These are phyloP conservation scores for Przewalskia tangutica DNA, from an alignment of 257 asterid species.

Conservation along the genomic window DNA sequence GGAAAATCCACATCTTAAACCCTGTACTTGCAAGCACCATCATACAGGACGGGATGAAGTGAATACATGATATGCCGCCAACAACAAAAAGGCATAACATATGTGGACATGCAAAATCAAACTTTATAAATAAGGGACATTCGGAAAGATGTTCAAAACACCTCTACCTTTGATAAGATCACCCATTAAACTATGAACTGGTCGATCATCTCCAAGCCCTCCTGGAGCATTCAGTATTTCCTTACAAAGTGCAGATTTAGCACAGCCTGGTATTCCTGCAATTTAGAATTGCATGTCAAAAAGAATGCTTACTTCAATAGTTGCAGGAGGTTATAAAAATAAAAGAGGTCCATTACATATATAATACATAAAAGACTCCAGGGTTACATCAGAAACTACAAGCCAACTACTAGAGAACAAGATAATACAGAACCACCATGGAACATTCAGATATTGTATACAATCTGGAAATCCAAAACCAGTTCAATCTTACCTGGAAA, in stretches of 20 bases:
- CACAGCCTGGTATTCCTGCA: conserved; percentile 97
- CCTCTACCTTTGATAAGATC: conserved; percentile 83
- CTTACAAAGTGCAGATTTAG: conserved; percentile 93
- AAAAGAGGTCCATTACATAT: neutral
- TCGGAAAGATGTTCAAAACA: neutral
- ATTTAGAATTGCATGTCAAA: conserved; percentile 9
- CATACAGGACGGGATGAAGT: neutral
- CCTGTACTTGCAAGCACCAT: neutral
- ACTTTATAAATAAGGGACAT: neutral
- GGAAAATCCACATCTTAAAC: neutral
- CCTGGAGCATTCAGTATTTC: conserved; percentile 59
- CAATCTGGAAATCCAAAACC: conserved; percentile 4
- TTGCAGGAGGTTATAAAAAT: neutral
- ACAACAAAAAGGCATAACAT: neutral
- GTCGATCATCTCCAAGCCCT: conserved; percentile 88
- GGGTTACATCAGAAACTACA: neutral
- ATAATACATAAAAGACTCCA: neutral
- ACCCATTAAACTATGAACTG: conserved; percentile 85
- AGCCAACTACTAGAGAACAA: neutral
- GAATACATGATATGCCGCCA: neutral
- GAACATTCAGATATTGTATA: neutral
- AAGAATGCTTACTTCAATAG: conserved; percentile 10
- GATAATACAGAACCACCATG: neutral
- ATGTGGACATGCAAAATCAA: neutral
- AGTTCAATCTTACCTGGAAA: conserved; percentile 61